Evolutionary conservation across 2,329 filamentous ascomycete genomes (phyloP).

Genomic region (Hypoxylon sp.): DNA sequence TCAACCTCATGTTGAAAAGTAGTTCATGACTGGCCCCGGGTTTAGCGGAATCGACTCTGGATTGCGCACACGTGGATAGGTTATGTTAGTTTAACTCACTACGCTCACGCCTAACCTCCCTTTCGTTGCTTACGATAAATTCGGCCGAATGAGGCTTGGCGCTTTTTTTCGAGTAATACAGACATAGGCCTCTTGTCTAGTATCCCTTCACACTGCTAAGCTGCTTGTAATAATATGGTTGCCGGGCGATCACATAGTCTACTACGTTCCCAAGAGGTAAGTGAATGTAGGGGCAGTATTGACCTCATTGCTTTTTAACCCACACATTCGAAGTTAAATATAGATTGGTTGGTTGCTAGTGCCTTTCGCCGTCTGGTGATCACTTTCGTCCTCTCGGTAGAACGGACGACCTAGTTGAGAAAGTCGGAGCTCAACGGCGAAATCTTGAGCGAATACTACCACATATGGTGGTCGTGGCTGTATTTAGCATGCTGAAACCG

Average conservation of each 20-base stretch:
- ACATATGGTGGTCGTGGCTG: neutral
- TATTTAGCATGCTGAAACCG: neutral
- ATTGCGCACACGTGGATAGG: neutral
- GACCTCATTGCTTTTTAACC: neutral
- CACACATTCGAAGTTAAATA: neutral
- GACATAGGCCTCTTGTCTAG: neutral
- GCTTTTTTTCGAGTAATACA: neutral
- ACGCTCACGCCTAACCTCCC: neutral
- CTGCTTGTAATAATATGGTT: neutral
- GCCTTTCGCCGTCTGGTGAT: neutral
- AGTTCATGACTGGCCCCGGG: too few species aligned
- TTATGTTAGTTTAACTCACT: constrained; percentile 1
- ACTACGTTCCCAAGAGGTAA: neutral
- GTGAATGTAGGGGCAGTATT: neutral
- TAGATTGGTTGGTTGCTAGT: neutral
- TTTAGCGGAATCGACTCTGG: neutral
- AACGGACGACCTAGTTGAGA: neutral
- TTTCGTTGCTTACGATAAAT: neutral
- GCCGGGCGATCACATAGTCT: neutral
- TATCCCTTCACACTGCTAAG: neutral
- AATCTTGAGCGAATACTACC: neutral
- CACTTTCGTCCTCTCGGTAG: neutral
- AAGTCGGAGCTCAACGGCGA: neutral
- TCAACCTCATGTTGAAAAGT: neutral
- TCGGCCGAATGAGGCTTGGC: neutral